Evolutionary conservation across 78 protist genomes (phyloP).

Genomic region (Speleostelium caveatum): DNA sequence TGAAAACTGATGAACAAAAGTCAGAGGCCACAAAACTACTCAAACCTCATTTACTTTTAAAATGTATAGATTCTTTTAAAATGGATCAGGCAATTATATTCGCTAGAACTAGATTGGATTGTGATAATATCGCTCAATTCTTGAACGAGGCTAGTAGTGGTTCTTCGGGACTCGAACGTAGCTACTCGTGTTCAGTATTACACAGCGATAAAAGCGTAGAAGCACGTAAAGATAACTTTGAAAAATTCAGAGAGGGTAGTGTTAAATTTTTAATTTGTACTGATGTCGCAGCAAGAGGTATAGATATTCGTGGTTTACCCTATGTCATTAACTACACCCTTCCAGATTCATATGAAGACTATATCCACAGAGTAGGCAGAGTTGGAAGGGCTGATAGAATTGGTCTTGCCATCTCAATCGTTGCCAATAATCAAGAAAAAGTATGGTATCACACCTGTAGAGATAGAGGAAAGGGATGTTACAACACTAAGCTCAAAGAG

Average conservation of each 20-base stretch:
- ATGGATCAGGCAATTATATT: slow-evolving; percentile 93
- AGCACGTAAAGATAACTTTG: slow-evolving; percentile 72
- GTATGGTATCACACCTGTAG: slow-evolving; percentile 89
- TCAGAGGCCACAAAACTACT: slow-evolving; percentile 85
- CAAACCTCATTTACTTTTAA: slow-evolving; percentile 59
- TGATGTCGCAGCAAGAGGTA: slow-evolving; percentile 91
- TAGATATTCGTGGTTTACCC: slow-evolving; percentile 86
- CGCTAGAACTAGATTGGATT: slow-evolving; percentile 90
- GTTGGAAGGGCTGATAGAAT: slow-evolving; percentile 93
- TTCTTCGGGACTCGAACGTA: not conserved
- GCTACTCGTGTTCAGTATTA: slow-evolving; percentile 44
- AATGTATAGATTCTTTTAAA: slow-evolving; percentile 80
- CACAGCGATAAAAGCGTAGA: slow-evolving; percentile 37
- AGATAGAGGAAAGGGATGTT: slow-evolving; percentile 60
- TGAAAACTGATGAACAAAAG: slow-evolving; percentile 54
- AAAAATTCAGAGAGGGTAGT: slow-evolving; percentile 85
- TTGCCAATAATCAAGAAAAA: slow-evolving; percentile 77
- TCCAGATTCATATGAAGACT: slow-evolving; percentile 90
- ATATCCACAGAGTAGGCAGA: slow-evolving; percentile 96
- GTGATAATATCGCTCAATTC: slow-evolving; percentile 82
- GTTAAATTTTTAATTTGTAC: slow-evolving; percentile 90
- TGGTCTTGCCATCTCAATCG: slow-evolving; percentile 91
- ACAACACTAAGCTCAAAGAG: slow-evolving; percentile 31
- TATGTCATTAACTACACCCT: slow-evolving; percentile 86
- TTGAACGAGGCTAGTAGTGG: slow-evolving; percentile 58